Evolutionary conservation across 106 monocot species (phyloP).

Genomic region (Triglochin maritima): DNA sequence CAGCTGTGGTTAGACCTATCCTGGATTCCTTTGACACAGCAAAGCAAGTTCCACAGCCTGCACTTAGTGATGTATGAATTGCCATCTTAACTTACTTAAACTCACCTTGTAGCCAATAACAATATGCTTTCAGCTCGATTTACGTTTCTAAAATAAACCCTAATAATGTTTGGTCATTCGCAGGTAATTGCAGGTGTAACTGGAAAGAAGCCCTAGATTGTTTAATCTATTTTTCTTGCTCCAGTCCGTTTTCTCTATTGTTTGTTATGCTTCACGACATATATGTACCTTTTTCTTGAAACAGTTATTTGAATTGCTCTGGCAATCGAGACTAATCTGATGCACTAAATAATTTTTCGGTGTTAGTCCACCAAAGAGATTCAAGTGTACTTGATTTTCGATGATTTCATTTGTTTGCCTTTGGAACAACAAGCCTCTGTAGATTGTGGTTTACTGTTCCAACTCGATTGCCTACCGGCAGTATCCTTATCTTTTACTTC

Average conservation of each 20-base stretch:
- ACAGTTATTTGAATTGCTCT: too few relatives aligned
- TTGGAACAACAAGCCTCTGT: too few relatives aligned
- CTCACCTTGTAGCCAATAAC: neutral
- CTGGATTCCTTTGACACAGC: conserved; percentile 90
- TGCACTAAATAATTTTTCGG: too few relatives aligned
- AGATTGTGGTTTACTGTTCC: too few relatives aligned
- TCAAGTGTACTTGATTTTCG: too few relatives aligned
- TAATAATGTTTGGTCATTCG: neutral
- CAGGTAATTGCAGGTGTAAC: conserved; percentile 15
- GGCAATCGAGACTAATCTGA: too few relatives aligned
- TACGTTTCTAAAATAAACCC: too few relatives aligned
- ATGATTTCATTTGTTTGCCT: neutral
- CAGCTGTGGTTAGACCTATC: conserved; percentile 91
- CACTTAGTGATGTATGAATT: conserved; percentile 65
- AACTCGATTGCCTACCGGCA: too few relatives aligned
- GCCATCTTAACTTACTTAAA: neutral
- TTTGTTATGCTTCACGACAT: too few relatives aligned
- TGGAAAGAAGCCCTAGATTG: conserved; percentile 3
- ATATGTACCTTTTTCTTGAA: too few relatives aligned
- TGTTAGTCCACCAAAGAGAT: too few relatives aligned
- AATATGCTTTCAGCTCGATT: neutral
- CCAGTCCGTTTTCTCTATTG: neutral
- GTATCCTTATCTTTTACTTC: too few relatives aligned
- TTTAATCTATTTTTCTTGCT: neutral
- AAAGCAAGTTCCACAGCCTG: conserved; percentile 80